These are phyloP conservation scores for Cucumis hystrix DNA, from an alignment of 306 rosid species.

Conservation along the genomic window DNA sequence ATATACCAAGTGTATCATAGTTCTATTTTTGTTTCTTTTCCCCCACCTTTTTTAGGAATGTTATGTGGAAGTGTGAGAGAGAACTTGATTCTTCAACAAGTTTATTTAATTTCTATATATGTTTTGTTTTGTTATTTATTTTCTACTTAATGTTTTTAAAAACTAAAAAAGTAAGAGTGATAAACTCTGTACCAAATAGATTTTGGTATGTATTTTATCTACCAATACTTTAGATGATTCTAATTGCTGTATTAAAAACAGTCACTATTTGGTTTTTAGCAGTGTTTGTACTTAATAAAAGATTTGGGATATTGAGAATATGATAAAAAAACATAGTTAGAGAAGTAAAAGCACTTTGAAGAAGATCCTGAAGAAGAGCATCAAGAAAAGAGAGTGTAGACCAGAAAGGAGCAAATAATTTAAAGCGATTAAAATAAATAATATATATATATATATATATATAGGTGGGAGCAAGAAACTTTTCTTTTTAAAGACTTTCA, in stretches of 20 bases:
- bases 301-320: background rate
- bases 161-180: too few relatives aligned
- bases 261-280: background rate
- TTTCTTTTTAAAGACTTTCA: background rate
- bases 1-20: background rate
- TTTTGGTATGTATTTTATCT: too few relatives aligned
- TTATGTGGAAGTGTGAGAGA: background rate
- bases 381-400: background rate
- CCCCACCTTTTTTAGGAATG: background rate
- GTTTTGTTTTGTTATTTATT: too few relatives aligned
- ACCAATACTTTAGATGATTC: too few relatives aligned
- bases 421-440: background rate
- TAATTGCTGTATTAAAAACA: too few relatives aligned
- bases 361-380: background rate
- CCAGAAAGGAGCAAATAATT: background rate
- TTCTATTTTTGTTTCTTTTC: background rate
- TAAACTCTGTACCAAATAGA: too few relatives aligned
- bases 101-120: too few relatives aligned
- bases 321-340: background rate
- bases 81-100: background rate
- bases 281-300: background rate
- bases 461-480: background rate
- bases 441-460: background rate
- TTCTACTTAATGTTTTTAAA: too few relatives aligned
- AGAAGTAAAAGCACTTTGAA: background rate